These are phyloP conservation scores for Epichloe sibirici DNA, from an alignment of 2,329 filamentous ascomycete species.

Conservation along the genomic window DNA sequence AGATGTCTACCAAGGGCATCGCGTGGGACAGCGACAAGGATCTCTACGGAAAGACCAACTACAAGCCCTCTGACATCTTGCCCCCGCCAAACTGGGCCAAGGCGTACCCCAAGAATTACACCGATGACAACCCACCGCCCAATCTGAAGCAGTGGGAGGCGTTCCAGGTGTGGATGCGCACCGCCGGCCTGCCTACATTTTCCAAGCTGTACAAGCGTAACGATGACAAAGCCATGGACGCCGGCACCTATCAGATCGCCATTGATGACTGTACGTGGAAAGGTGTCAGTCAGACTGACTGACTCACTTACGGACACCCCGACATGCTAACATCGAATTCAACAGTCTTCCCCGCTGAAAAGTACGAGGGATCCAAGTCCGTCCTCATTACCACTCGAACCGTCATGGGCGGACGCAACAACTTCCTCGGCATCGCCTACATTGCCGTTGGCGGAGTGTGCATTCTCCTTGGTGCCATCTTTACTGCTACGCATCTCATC, in stretches of 20 bases:
- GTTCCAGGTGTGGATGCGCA: constrained; percentile 99
- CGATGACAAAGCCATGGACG: constrained; percentile 52
- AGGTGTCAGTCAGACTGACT: too few relatives aligned
- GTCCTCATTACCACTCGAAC: constrained; percentile 82
- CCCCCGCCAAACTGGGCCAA: constrained; percentile 79
- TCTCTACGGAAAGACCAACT: constrained; percentile 61
- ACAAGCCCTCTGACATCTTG: constrained; percentile 51
- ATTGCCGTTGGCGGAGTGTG: constrained; percentile 88
- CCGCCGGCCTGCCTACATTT: constrained; percentile 84
- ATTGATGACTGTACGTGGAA: constrained; percentile 62
- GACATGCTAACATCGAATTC: not conserved
- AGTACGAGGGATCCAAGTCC: constrained; percentile 79
- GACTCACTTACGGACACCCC: too few relatives aligned
- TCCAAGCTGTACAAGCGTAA: constrained; percentile 88
- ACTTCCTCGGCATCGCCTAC: constrained; percentile 93
- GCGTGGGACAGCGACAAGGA: constrained; percentile 77
- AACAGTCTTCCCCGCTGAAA: constrained; percentile 65
- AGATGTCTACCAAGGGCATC: constrained; percentile 69
- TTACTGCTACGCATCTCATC: constrained; percentile 82
- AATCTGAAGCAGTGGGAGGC: constrained; percentile 64
- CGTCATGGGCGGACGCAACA: constrained; percentile 88
- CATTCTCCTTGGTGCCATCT: constrained; percentile 75
- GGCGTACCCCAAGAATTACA: constrained; percentile 61
- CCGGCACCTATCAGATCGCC: constrained; percentile 63
- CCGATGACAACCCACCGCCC: constrained; percentile 50